Base-by-base conservation (phyloP, 495 filamentous ascomycete species). In the Aspergillus indologenus region DNA sequence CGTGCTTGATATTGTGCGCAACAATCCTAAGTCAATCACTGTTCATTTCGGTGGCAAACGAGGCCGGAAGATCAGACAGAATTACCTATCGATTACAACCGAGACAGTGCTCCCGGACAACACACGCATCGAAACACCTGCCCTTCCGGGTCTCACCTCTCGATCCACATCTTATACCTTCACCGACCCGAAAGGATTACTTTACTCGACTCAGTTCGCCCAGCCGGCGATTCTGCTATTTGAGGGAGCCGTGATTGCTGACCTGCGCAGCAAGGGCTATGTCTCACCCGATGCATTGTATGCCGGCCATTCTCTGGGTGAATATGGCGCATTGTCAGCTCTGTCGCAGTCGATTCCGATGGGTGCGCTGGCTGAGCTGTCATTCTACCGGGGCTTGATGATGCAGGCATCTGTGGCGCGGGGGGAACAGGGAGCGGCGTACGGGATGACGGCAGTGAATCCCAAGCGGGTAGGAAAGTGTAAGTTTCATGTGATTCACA, bases 221-320 rank as follows among this genome's bases (percentile, higher is more conserved):
- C 77, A 79, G 53, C 74, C 77, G 4, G 69, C 73, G 0, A 60
- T 79, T 1, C 59, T 68, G 3, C 24, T 79, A 5, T 67, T 75
- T 59, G 70, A 79, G 49, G 62, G 64, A 15, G 75, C 75, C 5
- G 54, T 52, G 5, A 71, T 71, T 46, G 67, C 60, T 17, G 71
- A 76, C 24, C 46, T 76, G 64, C 62, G 57, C 4, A 45, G 53
- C 14, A 59, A 62, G 40, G 73, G 74, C 1, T 61, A 71, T 44
- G 59, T 75, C 20, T 62, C 65, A 8, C 42, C 63, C 7, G 59
- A 56, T 2, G 64, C 62, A 4, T 19, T 64, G 11, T 77, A 71
- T 58, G 75, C 75, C 21, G 76, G 76, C 6, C 76, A 79, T 44
- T 79, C 76, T 0, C 65, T 79, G 1, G 76, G 76, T 1, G 76